Base-by-base conservation (phyloP, 202 grass and related monocot genomes). In the Musa balbisiana region DNA sequence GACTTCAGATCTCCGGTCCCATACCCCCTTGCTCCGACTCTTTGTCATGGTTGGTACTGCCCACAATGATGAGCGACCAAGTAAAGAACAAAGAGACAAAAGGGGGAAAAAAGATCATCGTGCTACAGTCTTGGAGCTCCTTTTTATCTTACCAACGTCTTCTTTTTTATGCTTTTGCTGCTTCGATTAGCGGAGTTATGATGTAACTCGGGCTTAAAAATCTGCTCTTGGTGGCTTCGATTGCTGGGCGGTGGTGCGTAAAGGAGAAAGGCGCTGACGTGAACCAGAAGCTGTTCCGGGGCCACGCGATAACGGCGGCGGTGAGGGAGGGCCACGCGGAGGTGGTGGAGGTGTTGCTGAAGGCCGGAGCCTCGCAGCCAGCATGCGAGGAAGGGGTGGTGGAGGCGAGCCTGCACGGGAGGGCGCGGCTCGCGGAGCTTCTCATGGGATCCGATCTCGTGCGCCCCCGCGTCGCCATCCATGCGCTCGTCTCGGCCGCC, bases 341-440 rank as follows among this genome's bases (percentile, higher is more conserved):
- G 79, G 91, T 92, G 75, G 95, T 88, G 21, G 89, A 83, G 85
- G 75, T 89, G 81, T 82, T 95, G 80, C 77, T 95, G 71, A 87
- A 85, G 70, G 87, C 91, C 0, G 95, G 95, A 10, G 83, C 95
- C 19, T 94, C 91, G 55, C 95, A 99, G 82, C 91, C 85, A 9
- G 91, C 95, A 0, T 99, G 95, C 74, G 95, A 99, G 83, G 91
- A 99, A 78, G 95, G 91, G 76, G 76, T 99, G 75, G 89, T 99
- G 33, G 95, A 99, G 85, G 91, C 91, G 4, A 84, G 89, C 49
- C 64, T 88, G 55, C 91, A 99, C 66, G 89, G 89, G 24, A 85
- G 80, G 72, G 82, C 91, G 3, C 65, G 79, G 29, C 86, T 99
- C 24, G 87, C 85, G 5, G 87, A 82, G 43, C 87, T 95, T 74